Percentiles rank a stretch among this genome's conserved stretches.
Conservation (phyloP, 352 stramenopile genomes). For the Phytophthora megakarya region DNA sequence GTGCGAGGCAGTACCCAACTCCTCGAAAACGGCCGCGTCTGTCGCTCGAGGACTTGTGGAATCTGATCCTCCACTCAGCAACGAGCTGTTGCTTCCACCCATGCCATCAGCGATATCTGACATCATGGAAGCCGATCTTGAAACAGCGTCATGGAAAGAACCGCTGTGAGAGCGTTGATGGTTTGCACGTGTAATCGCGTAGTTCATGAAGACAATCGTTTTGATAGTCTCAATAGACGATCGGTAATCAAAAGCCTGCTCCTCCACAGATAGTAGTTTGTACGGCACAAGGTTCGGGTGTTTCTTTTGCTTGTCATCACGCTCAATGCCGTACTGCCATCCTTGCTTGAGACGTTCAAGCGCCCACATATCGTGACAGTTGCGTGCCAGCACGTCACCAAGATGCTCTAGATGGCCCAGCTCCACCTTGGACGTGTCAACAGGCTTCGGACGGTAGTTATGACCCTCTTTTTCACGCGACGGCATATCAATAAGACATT, state of each 20-base stretch:
- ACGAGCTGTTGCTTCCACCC: constrained; percentile 38
- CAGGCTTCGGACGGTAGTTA: constrained; percentile 86
- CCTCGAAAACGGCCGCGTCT: constrained; percentile 36
- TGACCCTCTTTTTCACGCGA: constrained; percentile 89
- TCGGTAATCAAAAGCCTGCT: constrained; percentile 85
- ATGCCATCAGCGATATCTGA: constrained; percentile 49
- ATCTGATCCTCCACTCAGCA: constrained; percentile 32
- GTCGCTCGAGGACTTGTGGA: constrained; percentile 33
- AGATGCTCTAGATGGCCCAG: constrained; percentile 75
- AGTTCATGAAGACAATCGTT: constrained; percentile 90
- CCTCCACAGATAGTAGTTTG: constrained; percentile 75
- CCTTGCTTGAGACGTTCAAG: constrained; percentile 86
- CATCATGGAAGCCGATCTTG: constrained; percentile 67
- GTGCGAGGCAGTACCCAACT: constrained; percentile 32
- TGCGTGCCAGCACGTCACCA: constrained; percentile 78
- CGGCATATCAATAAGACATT: constrained; percentile 89
- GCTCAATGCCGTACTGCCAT: constrained; percentile 72
- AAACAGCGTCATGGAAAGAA: constrained; percentile 71
- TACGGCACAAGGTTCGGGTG: constrained; percentile 88
- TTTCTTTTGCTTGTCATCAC: constrained; percentile 73
- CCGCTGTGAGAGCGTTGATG: constrained; percentile 45
- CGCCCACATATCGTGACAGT: constrained; percentile 89
- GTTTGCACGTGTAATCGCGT: constrained; percentile 64
- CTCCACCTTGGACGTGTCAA: constrained; percentile 79
- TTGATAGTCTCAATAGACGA: constrained; percentile 90